These are phyloP conservation scores for Phytopythium oedochilum DNA, from an alignment of 352 stramenopile species.

Conservation along the genomic window DNA sequence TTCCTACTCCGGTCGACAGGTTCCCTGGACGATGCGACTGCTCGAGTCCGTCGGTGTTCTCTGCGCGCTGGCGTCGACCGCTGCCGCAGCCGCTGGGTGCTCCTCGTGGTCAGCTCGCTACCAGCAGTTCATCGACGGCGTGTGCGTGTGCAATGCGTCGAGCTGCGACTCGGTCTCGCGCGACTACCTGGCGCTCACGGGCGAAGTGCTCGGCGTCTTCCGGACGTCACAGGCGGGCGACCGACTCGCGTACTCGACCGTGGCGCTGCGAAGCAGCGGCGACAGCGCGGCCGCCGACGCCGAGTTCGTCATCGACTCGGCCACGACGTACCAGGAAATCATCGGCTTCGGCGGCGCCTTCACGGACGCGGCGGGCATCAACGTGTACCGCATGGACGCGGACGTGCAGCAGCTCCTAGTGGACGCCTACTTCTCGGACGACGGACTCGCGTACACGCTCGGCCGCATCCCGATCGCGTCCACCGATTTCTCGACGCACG, in stretches of 20 bases:
- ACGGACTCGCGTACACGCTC: conserved; percentile 78
- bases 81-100: conserved; percentile 18
- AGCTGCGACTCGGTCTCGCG: conserved; percentile 51
- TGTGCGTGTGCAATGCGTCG: conserved; percentile 46
- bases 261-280: conserved; percentile 11
- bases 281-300: conserved; percentile 16
- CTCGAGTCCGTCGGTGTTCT: not conserved
- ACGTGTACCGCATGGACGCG: conserved; percentile 44
- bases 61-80: conserved; percentile 2
- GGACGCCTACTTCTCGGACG: conserved; percentile 74
- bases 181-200: conserved; percentile 30
- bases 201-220: conserved; percentile 38
- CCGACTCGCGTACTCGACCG: conserved; percentile 35
- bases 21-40: too few species aligned
- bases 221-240: conserved; percentile 43
- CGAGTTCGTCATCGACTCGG: conserved; percentile 45
- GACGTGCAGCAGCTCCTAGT: conserved; percentile 71
- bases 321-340: conserved; percentile 70
- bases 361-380: conserved; percentile 81
- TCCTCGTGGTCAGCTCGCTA: conserved; percentile 38
- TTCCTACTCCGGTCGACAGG: too few species aligned
- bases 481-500: conserved; percentile 80
- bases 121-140: conserved; percentile 39
- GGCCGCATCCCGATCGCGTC: conserved; percentile 82
- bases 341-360: conserved; percentile 88